phyloP scores from a whole-genome alignment of 2,329 filamentous ascomycete species.

The Xylaria sp. region DNA sequence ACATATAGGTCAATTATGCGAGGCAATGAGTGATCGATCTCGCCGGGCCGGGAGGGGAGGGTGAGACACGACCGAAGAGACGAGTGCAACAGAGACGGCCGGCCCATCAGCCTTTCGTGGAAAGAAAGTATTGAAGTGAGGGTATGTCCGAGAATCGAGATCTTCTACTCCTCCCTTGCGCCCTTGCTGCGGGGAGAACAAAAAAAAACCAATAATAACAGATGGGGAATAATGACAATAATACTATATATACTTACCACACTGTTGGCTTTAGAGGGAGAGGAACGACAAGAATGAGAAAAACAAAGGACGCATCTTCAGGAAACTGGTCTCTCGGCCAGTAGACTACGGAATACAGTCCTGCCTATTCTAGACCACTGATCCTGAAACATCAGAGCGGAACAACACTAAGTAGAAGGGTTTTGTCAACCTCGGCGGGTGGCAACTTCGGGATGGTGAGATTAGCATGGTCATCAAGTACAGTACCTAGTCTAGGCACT shows the following conservation, averaged over 20 bases:
- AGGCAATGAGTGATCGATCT: not conserved
- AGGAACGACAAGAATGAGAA: not conserved
- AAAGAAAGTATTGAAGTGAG: not conserved
- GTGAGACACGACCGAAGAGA: not conserved
- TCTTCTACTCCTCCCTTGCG: not conserved
- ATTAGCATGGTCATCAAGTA: conserved; percentile 13
- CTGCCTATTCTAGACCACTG: not conserved
- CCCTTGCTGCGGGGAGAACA: not conserved
- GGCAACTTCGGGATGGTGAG: not conserved
- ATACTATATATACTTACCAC: too few species aligned
- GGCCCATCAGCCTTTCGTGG: not conserved
- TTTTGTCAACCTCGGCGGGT: not conserved
- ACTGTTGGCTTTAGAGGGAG: too few species aligned
- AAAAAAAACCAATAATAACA: not conserved
- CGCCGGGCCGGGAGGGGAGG: not conserved
- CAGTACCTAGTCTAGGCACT: too few species aligned
- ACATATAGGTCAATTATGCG: not conserved
- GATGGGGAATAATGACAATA: not conserved
- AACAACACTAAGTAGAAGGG: not conserved
- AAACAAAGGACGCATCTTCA: not conserved
- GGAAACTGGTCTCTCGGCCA: too few species aligned
- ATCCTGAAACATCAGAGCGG: not conserved
- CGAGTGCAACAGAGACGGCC: not conserved
- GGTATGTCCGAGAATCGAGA: not conserved
- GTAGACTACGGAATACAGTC: too few species aligned